phyloP scores from a whole-genome alignment of 495 filamentous ascomycete genomes.

The Penicillium bovifimosum region DNA sequence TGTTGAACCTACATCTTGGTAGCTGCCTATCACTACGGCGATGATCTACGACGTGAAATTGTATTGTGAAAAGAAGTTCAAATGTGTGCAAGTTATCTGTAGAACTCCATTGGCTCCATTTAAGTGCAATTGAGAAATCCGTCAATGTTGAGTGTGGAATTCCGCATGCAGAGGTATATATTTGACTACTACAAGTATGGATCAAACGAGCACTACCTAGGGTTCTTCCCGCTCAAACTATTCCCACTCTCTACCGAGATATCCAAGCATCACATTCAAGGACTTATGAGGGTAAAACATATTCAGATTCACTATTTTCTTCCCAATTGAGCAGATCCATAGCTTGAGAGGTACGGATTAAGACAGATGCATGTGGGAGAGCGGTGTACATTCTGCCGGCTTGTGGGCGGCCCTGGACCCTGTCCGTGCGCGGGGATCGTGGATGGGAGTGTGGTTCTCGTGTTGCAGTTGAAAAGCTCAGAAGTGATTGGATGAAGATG shows the following conservation, averaged over 20 bases:
- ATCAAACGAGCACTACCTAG: too few relatives aligned
- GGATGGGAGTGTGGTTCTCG: slow-evolving; percentile 1
- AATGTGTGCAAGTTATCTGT: too few relatives aligned
- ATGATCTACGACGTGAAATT: too few relatives aligned
- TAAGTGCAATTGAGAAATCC: neutral
- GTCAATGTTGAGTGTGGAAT: neutral
- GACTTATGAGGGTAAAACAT: neutral
- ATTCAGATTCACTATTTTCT: neutral
- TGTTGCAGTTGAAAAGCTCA: neutral
- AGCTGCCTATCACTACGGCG: too few relatives aligned
- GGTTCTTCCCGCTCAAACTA: neutral
- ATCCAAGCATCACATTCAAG: too few relatives aligned
- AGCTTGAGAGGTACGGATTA: neutral
- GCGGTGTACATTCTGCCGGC: slow-evolving; percentile 9
- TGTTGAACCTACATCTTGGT: too few relatives aligned
- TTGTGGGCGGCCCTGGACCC: slow-evolving; percentile 1
- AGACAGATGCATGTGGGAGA: neutral
- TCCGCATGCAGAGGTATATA: neutral
- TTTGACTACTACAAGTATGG: neutral
- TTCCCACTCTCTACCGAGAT: neutral
- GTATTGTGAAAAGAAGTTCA: too few relatives aligned
- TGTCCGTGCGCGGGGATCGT: slow-evolving; percentile 1
- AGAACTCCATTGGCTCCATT: neutral
- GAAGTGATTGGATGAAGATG: neutral
- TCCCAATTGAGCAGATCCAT: neutral